These are phyloP conservation scores for Beauveria bassiana DNA, from an alignment of 2,329 filamentous ascomycete genomes.

Conservation along the genomic window DNA sequence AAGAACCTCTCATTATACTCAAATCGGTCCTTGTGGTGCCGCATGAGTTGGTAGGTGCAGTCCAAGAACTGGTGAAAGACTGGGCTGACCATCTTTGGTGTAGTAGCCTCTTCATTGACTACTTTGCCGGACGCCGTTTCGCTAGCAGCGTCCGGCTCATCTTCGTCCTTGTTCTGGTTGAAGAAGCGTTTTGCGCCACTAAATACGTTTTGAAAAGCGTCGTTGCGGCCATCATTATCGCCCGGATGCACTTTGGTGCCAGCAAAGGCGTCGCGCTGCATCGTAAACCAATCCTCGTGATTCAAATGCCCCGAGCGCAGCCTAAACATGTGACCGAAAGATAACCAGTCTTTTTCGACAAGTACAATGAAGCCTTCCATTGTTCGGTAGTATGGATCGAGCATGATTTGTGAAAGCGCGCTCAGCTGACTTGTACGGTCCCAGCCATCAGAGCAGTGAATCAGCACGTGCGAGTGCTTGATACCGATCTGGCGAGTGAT, in stretches of 20 bases:
- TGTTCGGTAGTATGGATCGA: constrained; percentile 93
- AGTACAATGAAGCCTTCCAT: constrained; percentile 90
- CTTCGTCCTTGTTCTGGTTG: constrained; percentile 56
- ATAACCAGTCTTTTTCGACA: constrained; percentile 95
- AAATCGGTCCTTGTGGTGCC: constrained; percentile 81
- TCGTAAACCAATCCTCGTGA: constrained; percentile 88
- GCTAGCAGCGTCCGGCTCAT: constrained; percentile 49
- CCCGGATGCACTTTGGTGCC: constrained; percentile 55
- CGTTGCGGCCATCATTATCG: constrained; percentile 53
- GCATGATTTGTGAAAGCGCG: constrained; percentile 81
- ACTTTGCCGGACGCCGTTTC: constrained; percentile 32
- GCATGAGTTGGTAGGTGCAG: constrained; percentile 80
- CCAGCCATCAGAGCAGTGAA: constrained; percentile 98
- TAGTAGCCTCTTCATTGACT: constrained; percentile 59
- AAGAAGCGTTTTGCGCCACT: constrained; percentile 89
- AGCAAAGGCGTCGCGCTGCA: constrained; percentile 72
- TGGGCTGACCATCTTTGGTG: constrained; percentile 84
- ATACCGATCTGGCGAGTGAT: constrained; percentile 86
- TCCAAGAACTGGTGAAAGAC: constrained; percentile 98
- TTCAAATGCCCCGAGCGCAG: constrained; percentile 82
- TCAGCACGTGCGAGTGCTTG: constrained; percentile 87
- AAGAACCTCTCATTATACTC: constrained; percentile 96
- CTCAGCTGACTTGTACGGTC: constrained; percentile 94
- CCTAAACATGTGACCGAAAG: constrained; percentile 96
- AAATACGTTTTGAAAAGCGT: constrained; percentile 79